Base-by-base conservation (phyloP, 768 basidiomycete genomes). In the Russula brevipes region DNA sequence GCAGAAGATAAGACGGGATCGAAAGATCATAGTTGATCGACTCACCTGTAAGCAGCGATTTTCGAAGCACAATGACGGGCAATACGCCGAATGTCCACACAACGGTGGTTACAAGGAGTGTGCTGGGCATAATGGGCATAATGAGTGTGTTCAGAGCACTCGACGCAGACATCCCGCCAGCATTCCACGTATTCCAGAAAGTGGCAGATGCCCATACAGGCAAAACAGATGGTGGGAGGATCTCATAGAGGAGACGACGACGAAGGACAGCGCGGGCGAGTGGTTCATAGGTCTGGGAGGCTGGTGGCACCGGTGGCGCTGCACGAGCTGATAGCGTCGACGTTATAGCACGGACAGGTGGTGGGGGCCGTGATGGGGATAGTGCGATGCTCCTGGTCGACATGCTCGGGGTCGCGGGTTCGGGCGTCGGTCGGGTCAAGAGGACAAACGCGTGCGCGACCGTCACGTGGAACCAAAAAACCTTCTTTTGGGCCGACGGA, bases 231-330 rank as follows among this genome's bases (percentile, higher is more conserved):
- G 77, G 77, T 9, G 79, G 71, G 61, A 90, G 82, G 38, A 86
- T 78, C 62, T 75, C 76, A 66, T 79, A 77, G 30, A 81, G 74
- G 7, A 89, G 80, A 45, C 88, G 82, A 68, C 84, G 82, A 55
- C 78, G 80, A 51, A 91, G 78, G 5, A 86, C 78, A 2, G 79
- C 73, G 69, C 86, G 88, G 2, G 85, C 81, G 50, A 84, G 79
- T 9, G 87, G 87, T 66, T 88, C 85, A 70, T 85, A 91, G 1
- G 78, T 73, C 66, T 84, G 80, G 5, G 79, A 74, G 2, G 88
- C 72, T 0, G 85, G 78, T 0, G 87, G 85, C 5, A 89, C 73
- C 1, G 80, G 74, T 0, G 83, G 82, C 1, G 85, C 73, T 0
- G 83, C 74, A 54, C 82, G 82, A n/a, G 78, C 74, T 9, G 74